Evolutionary conservation across 306 rosid genomes (phyloP), one percentile per base, ranked within the genome.

Genomic region (Cicer pinnatifidum): DNA sequence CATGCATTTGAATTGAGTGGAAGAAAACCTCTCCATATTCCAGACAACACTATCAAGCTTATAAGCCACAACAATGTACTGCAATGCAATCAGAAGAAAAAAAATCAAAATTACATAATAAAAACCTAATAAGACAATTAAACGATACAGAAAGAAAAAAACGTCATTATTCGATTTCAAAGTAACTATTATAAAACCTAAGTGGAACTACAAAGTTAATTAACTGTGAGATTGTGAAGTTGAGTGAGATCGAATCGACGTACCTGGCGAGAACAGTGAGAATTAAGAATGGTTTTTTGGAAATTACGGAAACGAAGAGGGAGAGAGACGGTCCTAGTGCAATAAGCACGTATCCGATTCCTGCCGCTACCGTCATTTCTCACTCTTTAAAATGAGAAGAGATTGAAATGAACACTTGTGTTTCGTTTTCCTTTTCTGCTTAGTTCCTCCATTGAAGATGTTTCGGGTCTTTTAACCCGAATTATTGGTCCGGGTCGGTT

Each of bases 191-290:
- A 72, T 16, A 72, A 67, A 73, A 58, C 54, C 64, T 57, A 80
- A 38, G 2, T 40, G 8, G 2, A 48, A 67, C n/a, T 8, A 19
- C 17, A 46, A 6, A 57, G 61, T 2, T 0, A 46, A 23, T 28
- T 9, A 56, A 52, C 37, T 50, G 1, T 43, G 37, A 39, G 33
- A 48, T 0, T n/a, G 52, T 48, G 54, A 50, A 50, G 6, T 13
- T 13, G 8, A 59, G 0, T 59, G 67, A 66, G 45, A 63, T 50
- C 4, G 10, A 15, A 33, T 54, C 0, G 37, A 50, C 16, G 4
- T 1, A 87, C 98, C 98, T 93, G 45, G 97, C 88, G 83, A 91
- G 96, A 71, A 93, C 86, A 35, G 94, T 93, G 73, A 93, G 98
- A 56, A 93, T 88, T 83, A 93, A 70, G 82, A 93, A 91, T 44